These are phyloP conservation scores for Kluyveromyces siamensis DNA, from an alignment of 805 yeast genomes.

Conservation along the genomic window DNA sequence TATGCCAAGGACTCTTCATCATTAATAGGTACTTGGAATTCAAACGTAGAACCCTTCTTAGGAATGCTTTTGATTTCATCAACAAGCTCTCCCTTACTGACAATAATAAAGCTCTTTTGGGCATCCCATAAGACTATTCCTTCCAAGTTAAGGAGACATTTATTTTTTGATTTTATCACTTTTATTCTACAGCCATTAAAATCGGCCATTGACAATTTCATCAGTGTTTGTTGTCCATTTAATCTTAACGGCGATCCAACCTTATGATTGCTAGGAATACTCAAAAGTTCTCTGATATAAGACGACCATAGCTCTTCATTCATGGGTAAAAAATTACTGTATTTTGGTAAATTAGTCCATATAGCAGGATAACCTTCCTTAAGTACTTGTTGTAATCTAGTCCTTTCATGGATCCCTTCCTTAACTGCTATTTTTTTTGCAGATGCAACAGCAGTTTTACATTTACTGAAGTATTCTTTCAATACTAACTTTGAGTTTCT, in stretches of 20 bases:
- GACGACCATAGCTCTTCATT: slow-evolving; percentile 58
- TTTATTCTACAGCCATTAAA: slow-evolving; percentile 65
- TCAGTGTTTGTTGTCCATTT: slow-evolving; percentile 30
- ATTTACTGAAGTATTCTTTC: slow-evolving; percentile 17
- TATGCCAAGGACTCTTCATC: slow-evolving; percentile 41
- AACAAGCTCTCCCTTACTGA: slow-evolving; percentile 30
- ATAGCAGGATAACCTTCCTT: slow-evolving; percentile 12
- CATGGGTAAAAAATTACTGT: slow-evolving; percentile 44
- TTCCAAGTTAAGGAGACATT: slow-evolving; percentile 45
- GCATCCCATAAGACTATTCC: slow-evolving; percentile 87
- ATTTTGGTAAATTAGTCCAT: slow-evolving; percentile 27
- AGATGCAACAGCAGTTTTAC: slow-evolving; percentile 15
- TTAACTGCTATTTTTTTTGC: slow-evolving; percentile 24
- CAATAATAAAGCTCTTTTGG: slow-evolving; percentile 57
- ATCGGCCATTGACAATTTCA: slow-evolving; percentile 67
- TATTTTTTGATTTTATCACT: slow-evolving; percentile 50
- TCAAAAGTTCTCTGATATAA: slow-evolving; percentile 52
- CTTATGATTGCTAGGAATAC: slow-evolving; percentile 18
- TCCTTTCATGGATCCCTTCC: slow-evolving; percentile 8
- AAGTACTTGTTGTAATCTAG: slow-evolving; percentile 17
- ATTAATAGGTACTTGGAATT: slow-evolving; percentile 36
- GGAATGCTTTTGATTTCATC: slow-evolving; percentile 64
- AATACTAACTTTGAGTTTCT: slow-evolving; percentile 26
- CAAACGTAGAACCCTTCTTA: slow-evolving; percentile 60
- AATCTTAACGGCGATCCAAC: slow-evolving; percentile 13